Percentiles rank a stretch among this genome's conserved stretches.
Evolutionary conservation across 805 yeast species (phyloP).

Genomic region (Metschnikowia lachancei): DNA sequence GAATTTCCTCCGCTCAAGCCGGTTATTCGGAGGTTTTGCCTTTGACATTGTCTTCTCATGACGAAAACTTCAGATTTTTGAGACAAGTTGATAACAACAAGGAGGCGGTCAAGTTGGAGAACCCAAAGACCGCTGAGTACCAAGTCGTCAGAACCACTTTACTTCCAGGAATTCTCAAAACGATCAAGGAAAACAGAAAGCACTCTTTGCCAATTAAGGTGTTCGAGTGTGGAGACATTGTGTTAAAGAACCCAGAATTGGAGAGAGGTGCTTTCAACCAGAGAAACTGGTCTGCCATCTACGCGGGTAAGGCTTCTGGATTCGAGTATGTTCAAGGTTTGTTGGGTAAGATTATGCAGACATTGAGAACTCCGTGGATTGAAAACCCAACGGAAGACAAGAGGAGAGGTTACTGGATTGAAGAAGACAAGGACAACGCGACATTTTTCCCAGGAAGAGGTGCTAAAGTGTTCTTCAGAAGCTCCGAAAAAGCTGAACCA

Average conservation of each 20-base stretch:
- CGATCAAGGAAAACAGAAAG: constrained; percentile 92
- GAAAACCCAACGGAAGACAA: constrained; percentile 50
- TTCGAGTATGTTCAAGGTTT: constrained; percentile 94
- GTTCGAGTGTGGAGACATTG: constrained; percentile 94
- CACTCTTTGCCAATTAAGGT: constrained; percentile 93
- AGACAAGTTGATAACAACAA: constrained; percentile 69
- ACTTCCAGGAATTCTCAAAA: constrained; percentile 91
- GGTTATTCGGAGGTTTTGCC: constrained; percentile 98
- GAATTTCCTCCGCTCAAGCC: constrained; percentile 88
- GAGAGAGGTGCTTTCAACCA: constrained; percentile 92
- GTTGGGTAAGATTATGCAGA: constrained; percentile 92
- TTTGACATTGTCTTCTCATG: constrained; percentile 91
- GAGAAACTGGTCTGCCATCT: constrained; percentile 92
- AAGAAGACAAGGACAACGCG: constrained; percentile 60
- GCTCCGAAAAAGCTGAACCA: constrained; percentile 54
- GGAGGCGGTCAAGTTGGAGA: constrained; percentile 85
- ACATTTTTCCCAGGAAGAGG: constrained; percentile 98
- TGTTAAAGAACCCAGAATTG: constrained; percentile 68
- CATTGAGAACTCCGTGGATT: constrained; percentile 85
- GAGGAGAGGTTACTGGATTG: constrained; percentile 82
- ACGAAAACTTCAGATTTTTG: constrained; percentile 90
- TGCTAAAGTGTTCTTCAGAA: constrained; percentile 78
- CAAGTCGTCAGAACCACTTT: constrained; percentile 96
- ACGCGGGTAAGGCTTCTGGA: constrained; percentile 92
- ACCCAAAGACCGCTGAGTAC: constrained; percentile 95